Percentiles rank a stretch among this genome's conserved stretches.
Conservation (phyloP, 2,329 filamentous ascomycete species). For the Colletotrichum eleusines region DNA sequence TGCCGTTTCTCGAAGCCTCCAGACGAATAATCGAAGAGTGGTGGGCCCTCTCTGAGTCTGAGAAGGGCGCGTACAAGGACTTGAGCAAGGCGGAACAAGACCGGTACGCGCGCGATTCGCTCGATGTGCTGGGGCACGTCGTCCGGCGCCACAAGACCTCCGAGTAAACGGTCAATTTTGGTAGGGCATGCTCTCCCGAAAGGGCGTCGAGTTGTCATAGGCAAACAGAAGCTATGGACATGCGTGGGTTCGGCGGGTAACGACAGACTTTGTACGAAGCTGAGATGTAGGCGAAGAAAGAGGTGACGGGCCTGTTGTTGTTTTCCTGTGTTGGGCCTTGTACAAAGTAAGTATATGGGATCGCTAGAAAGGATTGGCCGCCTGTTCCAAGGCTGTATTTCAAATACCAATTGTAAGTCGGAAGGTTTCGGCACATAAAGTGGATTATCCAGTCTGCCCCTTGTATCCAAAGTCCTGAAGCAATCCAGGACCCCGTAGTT, state of each 20-base stretch:
- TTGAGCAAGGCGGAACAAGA: slow-evolving; percentile 47
- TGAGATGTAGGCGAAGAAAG: neutral
- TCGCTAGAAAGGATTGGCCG: neutral
- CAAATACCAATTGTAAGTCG: slow-evolving; percentile 20
- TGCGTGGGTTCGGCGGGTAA: neutral
- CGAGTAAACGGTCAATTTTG: neutral
- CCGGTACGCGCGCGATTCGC: slow-evolving; percentile 50
- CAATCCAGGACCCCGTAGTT: neutral
- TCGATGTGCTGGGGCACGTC: slow-evolving; percentile 42
- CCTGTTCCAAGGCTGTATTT: slow-evolving; percentile 18
- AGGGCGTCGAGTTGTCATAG: neutral
- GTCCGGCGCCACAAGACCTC: neutral
- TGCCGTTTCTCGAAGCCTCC: slow-evolving; percentile 42
- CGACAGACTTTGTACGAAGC: slow-evolving; percentile 10
- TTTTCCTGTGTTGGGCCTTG: neutral
- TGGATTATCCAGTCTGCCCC: neutral
- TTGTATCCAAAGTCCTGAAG: neutral
- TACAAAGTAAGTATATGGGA: slow-evolving; percentile 3
- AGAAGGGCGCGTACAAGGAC: slow-evolving; percentile 57
- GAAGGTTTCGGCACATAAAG: neutral
- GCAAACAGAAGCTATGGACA: neutral
- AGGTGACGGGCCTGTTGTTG: neutral
- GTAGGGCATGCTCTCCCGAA: neutral
- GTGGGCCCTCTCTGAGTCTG: slow-evolving; percentile 55
- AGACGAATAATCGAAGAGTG: slow-evolving; percentile 53